Evolutionary conservation across 768 basidiomycete species (phyloP), one percentile per base, ranked within the genome.

Genomic region (Strobilomyces confusus): DNA sequence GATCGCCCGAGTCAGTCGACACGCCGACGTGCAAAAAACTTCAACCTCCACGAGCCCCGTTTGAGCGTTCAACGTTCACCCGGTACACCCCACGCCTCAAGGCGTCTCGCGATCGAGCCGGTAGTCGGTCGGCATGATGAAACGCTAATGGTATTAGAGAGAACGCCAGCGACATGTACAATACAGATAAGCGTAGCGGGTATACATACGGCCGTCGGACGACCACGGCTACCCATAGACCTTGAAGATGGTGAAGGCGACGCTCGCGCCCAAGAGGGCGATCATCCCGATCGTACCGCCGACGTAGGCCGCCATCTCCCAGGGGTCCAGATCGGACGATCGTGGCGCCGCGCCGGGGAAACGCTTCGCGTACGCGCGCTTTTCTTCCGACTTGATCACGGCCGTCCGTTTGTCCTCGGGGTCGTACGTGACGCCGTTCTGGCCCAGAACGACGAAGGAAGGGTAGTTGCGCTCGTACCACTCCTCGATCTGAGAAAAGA

Each of bases 381-480:
- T 68, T 58, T 81, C 72, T 58, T 81, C 75, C 36, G 67, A 51
- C 30, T 73, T 62, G 33, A 80, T 69, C 26, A 88, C 74, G 4
- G 68, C 68, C 2, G 83, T 75, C 17, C 89, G 83, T 14, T 81
- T 75, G 66, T 90, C 87, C 23, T 62, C 42, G 3, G 74, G 63
- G 65, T 86, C 72, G 57, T 81, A 75, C 3, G 69, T 59, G 30
- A 71, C 58, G 1, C 66, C 62, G 4, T 56, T 45, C 25, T 58
- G 44, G 11, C 58, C 59, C 23, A 66, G 52, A 1, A 59, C 19
- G 41, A 99, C 81, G 75, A 95, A 97, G 3, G 93, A 91, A 3
- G 95, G 95, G 73, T 91, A 99, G 69, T 95, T 79, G 60, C 86
- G 88, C 70, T 98, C 95, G 52, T 76, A 84, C 95, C 95, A 98